These are phyloP conservation scores for Salix arbutifolia DNA, from an alignment of 345 rosid genomes.

Conservation along the genomic window DNA sequence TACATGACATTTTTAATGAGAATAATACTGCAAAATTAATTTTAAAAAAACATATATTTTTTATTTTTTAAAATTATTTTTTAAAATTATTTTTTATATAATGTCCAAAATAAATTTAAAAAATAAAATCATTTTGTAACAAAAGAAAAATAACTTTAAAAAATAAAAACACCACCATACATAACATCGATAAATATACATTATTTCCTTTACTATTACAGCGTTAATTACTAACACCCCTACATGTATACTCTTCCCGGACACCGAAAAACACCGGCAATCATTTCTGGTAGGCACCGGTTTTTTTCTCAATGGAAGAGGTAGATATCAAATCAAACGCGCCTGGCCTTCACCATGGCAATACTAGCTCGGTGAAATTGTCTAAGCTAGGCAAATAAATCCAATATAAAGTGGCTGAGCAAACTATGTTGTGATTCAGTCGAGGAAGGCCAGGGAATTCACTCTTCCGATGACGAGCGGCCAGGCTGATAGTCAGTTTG, in stretches of 20 bases:
- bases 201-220: background rate
- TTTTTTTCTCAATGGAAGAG: background rate
- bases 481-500: constrained; percentile 50
- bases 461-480: background rate
- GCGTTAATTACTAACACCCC: background rate
- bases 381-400: background rate
- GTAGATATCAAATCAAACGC: background rate
- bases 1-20: too few species aligned
- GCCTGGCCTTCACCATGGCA: background rate
- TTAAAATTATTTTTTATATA: too few species aligned
- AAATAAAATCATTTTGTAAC: too few species aligned
- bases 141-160: too few species aligned
- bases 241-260: background rate
- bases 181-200: too few species aligned
- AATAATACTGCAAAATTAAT: too few species aligned
- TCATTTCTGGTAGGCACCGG: background rate
- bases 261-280: background rate
- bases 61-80: too few species aligned
- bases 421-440: background rate
- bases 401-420: background rate
- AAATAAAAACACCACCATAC: too few species aligned
- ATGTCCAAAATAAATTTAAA: too few species aligned
- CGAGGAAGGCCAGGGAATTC: background rate
- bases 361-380: background rate
- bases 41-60: too few species aligned